Base-by-base conservation (phyloP, 2,329 filamentous ascomycete species). In the Chrysoporthe puriensis region DNA sequence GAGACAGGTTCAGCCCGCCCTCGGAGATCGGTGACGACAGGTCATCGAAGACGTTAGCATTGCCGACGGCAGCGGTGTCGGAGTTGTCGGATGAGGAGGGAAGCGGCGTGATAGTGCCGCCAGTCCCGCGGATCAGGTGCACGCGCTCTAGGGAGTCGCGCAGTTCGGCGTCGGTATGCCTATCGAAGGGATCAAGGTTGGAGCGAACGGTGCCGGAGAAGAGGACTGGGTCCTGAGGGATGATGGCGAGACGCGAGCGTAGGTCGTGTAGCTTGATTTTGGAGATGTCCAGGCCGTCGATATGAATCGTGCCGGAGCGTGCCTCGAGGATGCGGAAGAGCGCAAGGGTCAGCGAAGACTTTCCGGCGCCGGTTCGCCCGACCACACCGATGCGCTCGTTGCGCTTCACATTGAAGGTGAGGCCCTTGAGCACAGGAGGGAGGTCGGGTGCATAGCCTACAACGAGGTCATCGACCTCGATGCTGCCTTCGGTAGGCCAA, bases 241-340 rank as follows among this genome's bases (percentile, higher is more conserved):
- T 95, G 72, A 96, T 94, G 48, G 91, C 90, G 0, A 96, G 79
- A 0, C 91, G 85, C n/a, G 87, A 90, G 34, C 92, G 86, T 13
- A 96, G 81, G 66, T 91, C 88, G 66, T 90, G 84, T 0, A 94
- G 83, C 64, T 86, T 86, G 73, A 94, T 86, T 73, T 86, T 90
- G 32, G 90, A 89, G 63, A 94, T 91, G 73, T 94, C 91, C 14
- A 93, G 72, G 0, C 91, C 91, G 73, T 94, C 92, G 69, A 95
- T 91, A 67, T 82, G 76, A 70, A 94, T 89, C 16, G 79, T 85
- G 9, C 91, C 91, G 14, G 87, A 84, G 6, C 84, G 79, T 0
- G 90, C 86, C 75, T 93, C 90, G 14, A 94, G 80, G 80, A 94
- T 93, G 26, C 91, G 89, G 84, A 94, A 94, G 0, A 94, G 80